Evolutionary conservation across 495 filamentous ascomycete species (phyloP).

Genomic region (Daldinia loculata): DNA sequence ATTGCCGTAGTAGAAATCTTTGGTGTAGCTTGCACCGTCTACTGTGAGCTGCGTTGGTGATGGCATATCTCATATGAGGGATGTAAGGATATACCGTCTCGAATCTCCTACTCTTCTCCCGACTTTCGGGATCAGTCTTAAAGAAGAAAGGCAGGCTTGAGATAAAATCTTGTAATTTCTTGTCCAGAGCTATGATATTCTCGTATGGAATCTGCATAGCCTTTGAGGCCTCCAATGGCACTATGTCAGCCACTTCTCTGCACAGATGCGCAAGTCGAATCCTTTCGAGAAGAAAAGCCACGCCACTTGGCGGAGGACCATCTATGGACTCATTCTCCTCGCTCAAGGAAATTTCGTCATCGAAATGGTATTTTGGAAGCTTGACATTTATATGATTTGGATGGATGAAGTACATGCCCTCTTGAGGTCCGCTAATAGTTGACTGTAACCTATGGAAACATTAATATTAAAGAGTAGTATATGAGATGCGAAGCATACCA

Average conservation of each 20-base stretch:
- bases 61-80: constrained; percentile 52
- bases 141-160: neutral
- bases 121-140: neutral
- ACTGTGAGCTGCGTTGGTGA: constrained; percentile 55
- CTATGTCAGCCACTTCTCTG: constrained; percentile 34
- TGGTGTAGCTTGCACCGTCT: constrained; percentile 57
- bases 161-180: neutral
- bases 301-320: constrained; percentile 48
- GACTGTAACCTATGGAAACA: constrained; percentile 14
- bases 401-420: constrained; percentile 58
- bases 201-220: neutral
- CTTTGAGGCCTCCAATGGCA: neutral
- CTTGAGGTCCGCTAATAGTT: constrained; percentile 55
- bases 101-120: constrained; percentile 32
- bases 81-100: constrained; percentile 51
- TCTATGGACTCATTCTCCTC: constrained; percentile 1
- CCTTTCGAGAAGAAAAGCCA: constrained; percentile 57
- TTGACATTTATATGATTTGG: constrained; percentile 56
- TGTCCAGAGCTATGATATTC: neutral
- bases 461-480: neutral
- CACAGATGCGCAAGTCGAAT: constrained; percentile 54
- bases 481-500: constrained; percentile 47
- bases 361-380: constrained; percentile 44
- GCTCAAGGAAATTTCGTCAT: neutral
- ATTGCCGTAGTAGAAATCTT: constrained; percentile 37